Evolutionary conservation across 2,329 filamentous ascomycete genomes (phyloP).

Genomic region (Cercospora zeae-maydis): DNA sequence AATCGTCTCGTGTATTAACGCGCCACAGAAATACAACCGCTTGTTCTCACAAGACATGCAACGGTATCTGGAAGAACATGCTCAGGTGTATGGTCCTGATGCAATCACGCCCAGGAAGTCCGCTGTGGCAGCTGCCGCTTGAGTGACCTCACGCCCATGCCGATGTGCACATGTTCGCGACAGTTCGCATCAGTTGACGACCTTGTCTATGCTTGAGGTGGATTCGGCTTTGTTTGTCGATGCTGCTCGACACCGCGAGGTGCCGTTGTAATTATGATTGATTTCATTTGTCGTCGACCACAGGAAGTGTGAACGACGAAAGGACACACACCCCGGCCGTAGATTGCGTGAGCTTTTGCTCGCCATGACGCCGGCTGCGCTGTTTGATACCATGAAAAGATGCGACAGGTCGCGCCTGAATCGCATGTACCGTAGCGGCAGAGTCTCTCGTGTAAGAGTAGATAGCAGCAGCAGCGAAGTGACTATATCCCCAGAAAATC

Average conservation of each 20-base stretch:
- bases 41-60: conserved; percentile 10
- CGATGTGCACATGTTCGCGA: background rate
- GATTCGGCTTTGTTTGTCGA: background rate
- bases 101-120: background rate
- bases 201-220: background rate
- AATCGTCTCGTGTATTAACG: background rate
- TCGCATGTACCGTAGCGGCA: background rate
- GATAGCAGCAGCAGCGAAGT: background rate
- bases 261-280: background rate
- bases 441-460: background rate
- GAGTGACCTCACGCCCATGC: background rate
- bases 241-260: background rate
- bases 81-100: background rate
- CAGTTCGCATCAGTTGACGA: background rate
- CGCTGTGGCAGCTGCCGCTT: background rate
- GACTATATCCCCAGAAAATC: background rate
- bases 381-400: background rate
- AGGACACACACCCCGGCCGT: background rate
- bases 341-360: background rate
- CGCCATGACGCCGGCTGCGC: background rate
- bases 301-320: background rate
- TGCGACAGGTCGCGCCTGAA: background rate
- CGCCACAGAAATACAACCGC: conserved; percentile 22
- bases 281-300: background rate
- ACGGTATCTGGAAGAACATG: conserved; percentile 16